Percentiles rank a stretch among this genome's conserved stretches.
phyloP scores from a whole-genome alignment of 352 stramenopile species.

The Blastocystis sp. region DNA sequence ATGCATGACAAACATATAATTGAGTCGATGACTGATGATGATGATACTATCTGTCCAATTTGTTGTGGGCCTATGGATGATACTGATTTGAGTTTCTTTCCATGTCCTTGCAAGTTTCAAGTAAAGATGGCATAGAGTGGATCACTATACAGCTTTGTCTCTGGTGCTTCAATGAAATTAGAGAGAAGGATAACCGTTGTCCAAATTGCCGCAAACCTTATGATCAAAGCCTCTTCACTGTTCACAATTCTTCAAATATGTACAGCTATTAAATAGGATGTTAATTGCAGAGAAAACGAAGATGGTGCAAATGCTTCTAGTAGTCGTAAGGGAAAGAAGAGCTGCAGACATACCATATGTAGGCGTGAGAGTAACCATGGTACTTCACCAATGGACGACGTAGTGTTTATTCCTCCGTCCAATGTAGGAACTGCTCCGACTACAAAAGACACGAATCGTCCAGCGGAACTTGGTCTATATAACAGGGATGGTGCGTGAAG shows the following conservation, averaged over 20 bases:
- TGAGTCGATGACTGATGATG: constrained; percentile 65
- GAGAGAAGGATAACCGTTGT: constrained; percentile 95
- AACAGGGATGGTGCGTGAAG: constrained; percentile 78
- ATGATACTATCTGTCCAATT: constrained; percentile 85
- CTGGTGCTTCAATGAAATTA: constrained; percentile 98
- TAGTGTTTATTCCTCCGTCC: not conserved
- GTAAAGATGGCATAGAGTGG: constrained; percentile 63
- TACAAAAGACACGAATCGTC: constrained; percentile 82
- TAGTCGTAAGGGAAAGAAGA: not conserved
- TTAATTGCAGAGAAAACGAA: not conserved
- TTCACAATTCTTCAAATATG: not conserved
- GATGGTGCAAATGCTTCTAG: not conserved
- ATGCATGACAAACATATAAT: not conserved
- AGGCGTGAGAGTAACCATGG: not conserved
- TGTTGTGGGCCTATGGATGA: constrained; percentile 97
- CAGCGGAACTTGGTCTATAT: constrained; percentile 88
- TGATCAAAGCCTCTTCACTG: constrained; percentile 69
- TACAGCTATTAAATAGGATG: not conserved
- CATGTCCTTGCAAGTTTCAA: constrained; percentile 96
- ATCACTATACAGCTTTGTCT: constrained; percentile 73
- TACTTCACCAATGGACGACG: constrained; percentile 47
- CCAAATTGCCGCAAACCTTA: constrained; percentile 93
- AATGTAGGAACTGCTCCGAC: constrained; percentile 72
- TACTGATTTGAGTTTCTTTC: constrained; percentile 86
- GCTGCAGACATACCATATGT: not conserved